Conservation (phyloP, 176 grass and related monocot genomes). For the Zea luxurians region DNA sequence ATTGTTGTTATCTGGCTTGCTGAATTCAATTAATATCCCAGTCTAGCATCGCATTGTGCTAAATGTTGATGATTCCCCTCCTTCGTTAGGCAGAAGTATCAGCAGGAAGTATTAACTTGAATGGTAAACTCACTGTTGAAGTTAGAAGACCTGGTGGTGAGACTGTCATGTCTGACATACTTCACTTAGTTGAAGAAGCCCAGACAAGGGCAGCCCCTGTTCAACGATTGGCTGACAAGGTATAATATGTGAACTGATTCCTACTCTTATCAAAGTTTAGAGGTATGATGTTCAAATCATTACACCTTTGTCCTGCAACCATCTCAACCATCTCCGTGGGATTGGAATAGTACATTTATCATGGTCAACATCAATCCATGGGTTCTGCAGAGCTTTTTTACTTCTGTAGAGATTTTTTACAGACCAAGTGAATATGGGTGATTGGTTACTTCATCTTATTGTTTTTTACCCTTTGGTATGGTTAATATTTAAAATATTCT, state of each 20-base stretch:
- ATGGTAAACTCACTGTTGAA: slow-evolving; percentile 88
- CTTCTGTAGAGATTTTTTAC: not conserved
- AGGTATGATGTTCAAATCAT: slow-evolving; percentile 15
- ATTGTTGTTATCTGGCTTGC: slow-evolving; percentile 15
- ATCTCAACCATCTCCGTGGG: not conserved
- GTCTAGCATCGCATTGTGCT: slow-evolving; percentile 1
- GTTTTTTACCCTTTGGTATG: slow-evolving; percentile 4
- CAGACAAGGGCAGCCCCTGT: slow-evolving; percentile 90
- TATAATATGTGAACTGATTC: slow-evolving; percentile 35
- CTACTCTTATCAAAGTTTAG: not conserved
- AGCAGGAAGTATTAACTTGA: slow-evolving; percentile 95
- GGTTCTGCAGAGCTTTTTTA: not conserved
- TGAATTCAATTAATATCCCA: slow-evolving; percentile 26
- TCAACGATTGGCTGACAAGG: slow-evolving; percentile 95
- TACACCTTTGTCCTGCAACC: not conserved
- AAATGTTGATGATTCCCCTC: slow-evolving; percentile 33
- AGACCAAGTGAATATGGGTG: slow-evolving; percentile 7
- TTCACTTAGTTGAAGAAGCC: slow-evolving; percentile 92
- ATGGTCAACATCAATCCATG: not conserved
- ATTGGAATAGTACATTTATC: too few relatives aligned
- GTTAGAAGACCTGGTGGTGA: slow-evolving; percentile 87
- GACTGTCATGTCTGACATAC: slow-evolving; percentile 95
- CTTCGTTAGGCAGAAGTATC: slow-evolving; percentile 78
- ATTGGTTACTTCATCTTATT: slow-evolving; percentile 4
- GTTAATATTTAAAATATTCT: slow-evolving; percentile 18